Percentiles rank a stretch among this genome's conserved stretches.
Evolutionary conservation across 2,329 filamentous ascomycete genomes (phyloP).

Genomic region (Trichophyton equinum): DNA sequence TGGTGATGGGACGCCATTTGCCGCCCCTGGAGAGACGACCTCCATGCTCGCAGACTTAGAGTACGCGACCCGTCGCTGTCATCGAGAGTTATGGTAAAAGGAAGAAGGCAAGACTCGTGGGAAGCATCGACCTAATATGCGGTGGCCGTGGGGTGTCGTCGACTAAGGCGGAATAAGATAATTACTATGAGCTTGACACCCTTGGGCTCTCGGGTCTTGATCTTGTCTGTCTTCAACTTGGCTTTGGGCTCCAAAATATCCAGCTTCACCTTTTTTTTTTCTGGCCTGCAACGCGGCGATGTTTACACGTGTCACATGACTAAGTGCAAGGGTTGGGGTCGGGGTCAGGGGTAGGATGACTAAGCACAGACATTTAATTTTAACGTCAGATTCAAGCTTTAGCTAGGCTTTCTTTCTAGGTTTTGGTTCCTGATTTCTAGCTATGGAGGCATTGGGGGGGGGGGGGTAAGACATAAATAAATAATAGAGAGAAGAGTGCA

Average conservation of each 20-base stretch:
- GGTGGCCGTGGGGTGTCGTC: conserved; percentile 9
- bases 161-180: not conserved
- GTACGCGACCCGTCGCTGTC: conserved; percentile 17
- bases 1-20: conserved; percentile 13
- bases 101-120: conserved; percentile 4
- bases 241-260: not conserved
- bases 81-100: conserved; percentile 20
- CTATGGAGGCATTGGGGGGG: too few relatives aligned
- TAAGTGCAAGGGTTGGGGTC: not conserved
- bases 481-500: not conserved
- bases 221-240: not conserved
- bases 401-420: not conserved
- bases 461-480: too few relatives aligned
- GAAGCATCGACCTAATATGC: conserved; percentile 13
- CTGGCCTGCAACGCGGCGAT: conserved; percentile 11
- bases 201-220: not conserved
- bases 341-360: conserved; percentile 4
- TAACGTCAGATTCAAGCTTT: not conserved
- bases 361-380: conserved; percentile 1
- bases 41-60: conserved; percentile 18
- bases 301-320: conserved; percentile 13
- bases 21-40: conserved; percentile 16
- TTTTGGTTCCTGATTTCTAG: not conserved
- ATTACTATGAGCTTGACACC: not conserved
- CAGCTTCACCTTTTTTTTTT: conserved; percentile 12